Evolutionary conservation across 23 red algal genomes (phyloP), one percentile per base, ranked within the genome.

Genomic region (Gracilaria vermiculophylla): DNA sequence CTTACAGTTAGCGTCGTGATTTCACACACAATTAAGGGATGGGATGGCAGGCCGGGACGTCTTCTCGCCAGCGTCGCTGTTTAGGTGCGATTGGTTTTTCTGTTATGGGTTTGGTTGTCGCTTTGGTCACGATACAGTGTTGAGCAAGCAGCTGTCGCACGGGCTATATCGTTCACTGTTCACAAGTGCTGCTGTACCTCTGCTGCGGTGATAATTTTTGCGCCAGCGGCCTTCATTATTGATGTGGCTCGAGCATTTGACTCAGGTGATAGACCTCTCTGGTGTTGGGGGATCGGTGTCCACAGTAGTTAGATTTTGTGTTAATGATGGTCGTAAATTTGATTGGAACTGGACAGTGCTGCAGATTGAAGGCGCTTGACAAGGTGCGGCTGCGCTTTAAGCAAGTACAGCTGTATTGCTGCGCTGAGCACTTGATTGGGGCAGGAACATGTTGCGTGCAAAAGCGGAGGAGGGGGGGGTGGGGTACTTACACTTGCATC

Each of bases 401-500:
- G n/a, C n/a, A n/a, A 13, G 29, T 57, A 78, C 50, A 56, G 74
- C 50, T 42, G 54, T 78, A 57, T 49, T 15, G 48, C 14, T 7
- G 11, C 16, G 49, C 23, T 4, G 24, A 36, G 21, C 54, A 50
- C 24, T 64, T 17, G 58, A 64, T 28, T n/a, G 77, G 5, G n/a
- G n/a, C n/a, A n/a, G n/a, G n/a, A n/a, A n/a, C n/a, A n/a, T n/a
- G n/a, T n/a, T n/a, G n/a, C 37, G 39, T 8, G 31, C 44, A 36
- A 39, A 55, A 29, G 9, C 5, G 48, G n/a, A 33, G 21, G 61
- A 34, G 54, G 19, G 10, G 52, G n/a, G 21, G 61, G 15, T 32
- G 19, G 10, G 52, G n/a, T 77, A 88, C 84, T 65, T 77, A 88
- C 84, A 78, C 84, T 47, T 44, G 72, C 84, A 77, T 88, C 84